Evolutionary conservation across 768 basidiomycete genomes (phyloP).

Genomic region (Leccinum variicolor): DNA sequence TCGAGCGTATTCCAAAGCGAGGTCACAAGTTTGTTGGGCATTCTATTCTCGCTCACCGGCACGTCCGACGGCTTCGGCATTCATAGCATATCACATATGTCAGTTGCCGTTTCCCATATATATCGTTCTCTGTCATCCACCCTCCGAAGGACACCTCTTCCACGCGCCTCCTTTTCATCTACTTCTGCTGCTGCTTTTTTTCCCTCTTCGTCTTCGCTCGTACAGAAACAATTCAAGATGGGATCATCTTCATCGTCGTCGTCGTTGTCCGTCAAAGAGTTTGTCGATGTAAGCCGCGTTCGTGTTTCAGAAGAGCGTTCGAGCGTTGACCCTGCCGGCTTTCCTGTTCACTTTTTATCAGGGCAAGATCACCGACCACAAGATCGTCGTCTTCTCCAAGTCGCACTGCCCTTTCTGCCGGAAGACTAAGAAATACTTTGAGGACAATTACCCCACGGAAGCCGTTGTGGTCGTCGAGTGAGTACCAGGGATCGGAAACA

Average conservation of each 20-base stretch:
- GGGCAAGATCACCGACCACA: slow-evolving; percentile 46
- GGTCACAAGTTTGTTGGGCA: neutral
- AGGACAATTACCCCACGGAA: slow-evolving; percentile 36
- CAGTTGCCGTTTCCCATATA: slow-evolving; percentile 15
- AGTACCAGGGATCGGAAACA: slow-evolving; percentile 15
- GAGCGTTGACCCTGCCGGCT: slow-evolving; percentile 32
- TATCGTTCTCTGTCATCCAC: slow-evolving; percentile 19
- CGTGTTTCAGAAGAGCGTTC: neutral
- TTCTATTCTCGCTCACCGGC: neutral
- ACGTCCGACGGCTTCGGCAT: neutral
- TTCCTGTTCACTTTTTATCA: slow-evolving; percentile 32
- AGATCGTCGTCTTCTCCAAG: slow-evolving; percentile 62
- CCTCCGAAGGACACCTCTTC: slow-evolving; percentile 1
- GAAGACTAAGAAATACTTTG: slow-evolving; percentile 47
- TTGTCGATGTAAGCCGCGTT: slow-evolving; percentile 40
- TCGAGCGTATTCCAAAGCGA: neutral
- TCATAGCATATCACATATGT: slow-evolving; percentile 1
- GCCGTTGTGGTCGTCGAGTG: slow-evolving; percentile 46
- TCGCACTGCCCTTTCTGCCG: slow-evolving; percentile 51
- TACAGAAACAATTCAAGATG: slow-evolving; percentile 11
- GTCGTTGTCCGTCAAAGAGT: slow-evolving; percentile 30
- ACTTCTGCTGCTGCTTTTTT: slow-evolving; percentile 13
- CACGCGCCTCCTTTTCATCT: neutral
- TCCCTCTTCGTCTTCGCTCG: slow-evolving; percentile 27
- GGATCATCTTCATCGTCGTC: neutral